Evolutionary conservation across 257 asterid genomes (phyloP).

Genomic region (Solanum clarkiae): DNA sequence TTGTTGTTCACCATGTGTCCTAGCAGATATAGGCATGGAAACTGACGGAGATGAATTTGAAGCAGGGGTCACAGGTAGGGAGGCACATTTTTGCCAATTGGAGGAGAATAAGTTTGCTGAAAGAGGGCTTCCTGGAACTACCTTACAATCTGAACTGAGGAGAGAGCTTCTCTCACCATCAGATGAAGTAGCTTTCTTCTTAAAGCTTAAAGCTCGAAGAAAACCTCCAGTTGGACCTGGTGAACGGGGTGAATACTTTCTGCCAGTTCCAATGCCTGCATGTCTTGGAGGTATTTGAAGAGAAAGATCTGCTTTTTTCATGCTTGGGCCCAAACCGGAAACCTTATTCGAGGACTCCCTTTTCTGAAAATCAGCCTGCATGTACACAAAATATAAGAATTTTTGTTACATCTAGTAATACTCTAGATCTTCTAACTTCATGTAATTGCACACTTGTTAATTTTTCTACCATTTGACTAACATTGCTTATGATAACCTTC

Average conservation of each 20-base stretch:
- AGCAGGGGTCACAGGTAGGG: slow-evolving; percentile 76
- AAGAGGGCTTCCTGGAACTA: slow-evolving; percentile 41
- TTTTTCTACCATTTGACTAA: not conserved
- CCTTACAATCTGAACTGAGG: slow-evolving; percentile 26
- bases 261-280: slow-evolving; percentile 14
- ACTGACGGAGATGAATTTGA: slow-evolving; percentile 41
- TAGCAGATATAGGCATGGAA: slow-evolving; percentile 35
- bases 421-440: not conserved
- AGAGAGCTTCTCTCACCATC: slow-evolving; percentile 30
- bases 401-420: not conserved
- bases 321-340: slow-evolving; percentile 17
- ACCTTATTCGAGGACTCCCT: slow-evolving; percentile 10
- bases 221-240: slow-evolving; percentile 41
- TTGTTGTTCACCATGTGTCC: slow-evolving; percentile 38
- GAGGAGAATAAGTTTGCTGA: slow-evolving; percentile 20
- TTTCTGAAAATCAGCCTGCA: slow-evolving; percentile 30
- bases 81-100: slow-evolving; percentile 53
- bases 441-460: not conserved
- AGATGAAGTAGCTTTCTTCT: slow-evolving; percentile 17
- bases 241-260: slow-evolving; percentile 21
- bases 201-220: slow-evolving; percentile 63
- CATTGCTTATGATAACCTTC: not conserved
- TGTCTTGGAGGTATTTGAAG: slow-evolving; percentile 74
- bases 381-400: not conserved
- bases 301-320: slow-evolving; percentile 32